These are phyloP conservation scores for Penicillium sp. DNA, from an alignment of 2,329 filamentous ascomycete species.

Conservation along the genomic window DNA sequence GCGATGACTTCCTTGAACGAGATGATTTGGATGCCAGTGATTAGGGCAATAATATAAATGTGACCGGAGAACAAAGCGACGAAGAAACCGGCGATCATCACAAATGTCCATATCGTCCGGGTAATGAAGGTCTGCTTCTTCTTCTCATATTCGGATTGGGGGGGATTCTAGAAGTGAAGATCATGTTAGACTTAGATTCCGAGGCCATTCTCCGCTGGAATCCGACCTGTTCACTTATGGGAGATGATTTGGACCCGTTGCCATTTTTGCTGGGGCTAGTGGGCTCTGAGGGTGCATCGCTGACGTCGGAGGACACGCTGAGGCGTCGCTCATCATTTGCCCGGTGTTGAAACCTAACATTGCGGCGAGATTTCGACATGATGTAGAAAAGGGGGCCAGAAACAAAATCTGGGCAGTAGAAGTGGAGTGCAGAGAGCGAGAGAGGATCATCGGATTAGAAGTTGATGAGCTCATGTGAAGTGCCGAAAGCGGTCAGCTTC, in stretches of 20 bases:
- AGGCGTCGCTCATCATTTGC: slow-evolving; percentile 50
- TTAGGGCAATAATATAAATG: slow-evolving; percentile 92
- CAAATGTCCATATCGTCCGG: slow-evolving; percentile 93
- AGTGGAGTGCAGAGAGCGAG: slow-evolving; percentile 19
- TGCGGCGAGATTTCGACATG: slow-evolving; percentile 57
- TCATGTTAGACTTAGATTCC: slow-evolving; percentile 3
- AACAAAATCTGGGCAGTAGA: slow-evolving; percentile 16
- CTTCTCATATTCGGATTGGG: slow-evolving; percentile 81
- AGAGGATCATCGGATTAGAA: slow-evolving; percentile 22
- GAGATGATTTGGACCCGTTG: slow-evolving; percentile 34
- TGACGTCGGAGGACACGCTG: slow-evolving; percentile 55
- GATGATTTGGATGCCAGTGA: slow-evolving; percentile 91
- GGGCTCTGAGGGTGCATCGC: slow-evolving; percentile 51
- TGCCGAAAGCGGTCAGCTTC: slow-evolving; percentile 29
- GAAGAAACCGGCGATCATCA: slow-evolving; percentile 96
- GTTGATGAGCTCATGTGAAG: slow-evolving; percentile 37
- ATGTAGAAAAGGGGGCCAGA: slow-evolving; percentile 21
- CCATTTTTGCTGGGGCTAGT: slow-evolving; percentile 53
- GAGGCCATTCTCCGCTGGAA: background rate
- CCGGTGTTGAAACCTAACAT: slow-evolving; percentile 61
- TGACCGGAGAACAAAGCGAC: slow-evolving; percentile 90
- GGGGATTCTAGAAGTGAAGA: slow-evolving; percentile 32
- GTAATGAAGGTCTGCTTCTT: slow-evolving; percentile 98
- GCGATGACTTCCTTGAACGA: slow-evolving; percentile 99
- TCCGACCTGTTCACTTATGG: slow-evolving; percentile 39